Conservation (phyloP, 139 green algal species). For the Tetratostichococcus sp. region DNA sequence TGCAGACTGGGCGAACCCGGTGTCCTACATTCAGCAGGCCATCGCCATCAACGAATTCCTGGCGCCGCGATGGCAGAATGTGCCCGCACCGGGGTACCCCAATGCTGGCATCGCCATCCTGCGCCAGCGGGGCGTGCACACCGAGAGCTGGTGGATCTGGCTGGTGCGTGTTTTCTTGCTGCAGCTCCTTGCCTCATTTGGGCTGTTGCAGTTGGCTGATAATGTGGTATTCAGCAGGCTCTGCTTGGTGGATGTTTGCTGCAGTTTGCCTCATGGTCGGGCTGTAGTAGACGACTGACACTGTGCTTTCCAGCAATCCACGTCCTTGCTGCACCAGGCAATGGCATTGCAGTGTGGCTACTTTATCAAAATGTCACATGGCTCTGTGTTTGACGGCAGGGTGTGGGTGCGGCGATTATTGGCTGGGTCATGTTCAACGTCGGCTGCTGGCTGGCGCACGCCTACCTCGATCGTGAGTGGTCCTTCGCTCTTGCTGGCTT, state of each 20-base stretch:
- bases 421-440: conserved; percentile 18
- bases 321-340: too few species aligned
- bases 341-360: too few species aligned
- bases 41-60: conserved; percentile 29
- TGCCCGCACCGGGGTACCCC: neutral
- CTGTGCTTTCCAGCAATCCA: too few species aligned
- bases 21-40: conserved; percentile 16
- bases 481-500: neutral
- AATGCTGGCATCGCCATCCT: conserved; percentile 4
- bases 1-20: neutral
- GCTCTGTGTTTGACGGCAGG: neutral
- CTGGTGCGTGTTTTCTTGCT: neutral
- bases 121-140: conserved; percentile 1
- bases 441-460: conserved; percentile 14
- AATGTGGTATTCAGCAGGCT: too few species aligned
- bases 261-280: too few species aligned
- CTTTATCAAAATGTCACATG: too few species aligned
- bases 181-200: too few species aligned
- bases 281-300: too few species aligned
- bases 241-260: too few species aligned
- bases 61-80: conserved; percentile 15
- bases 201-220: too few species aligned
- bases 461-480: conserved; percentile 17
- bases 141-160: conserved; percentile 16
- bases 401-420: conserved; percentile 11